These are phyloP conservation scores for Xylaria sp. DNA, from an alignment of 2,329 filamentous ascomycete genomes.

Conservation along the genomic window DNA sequence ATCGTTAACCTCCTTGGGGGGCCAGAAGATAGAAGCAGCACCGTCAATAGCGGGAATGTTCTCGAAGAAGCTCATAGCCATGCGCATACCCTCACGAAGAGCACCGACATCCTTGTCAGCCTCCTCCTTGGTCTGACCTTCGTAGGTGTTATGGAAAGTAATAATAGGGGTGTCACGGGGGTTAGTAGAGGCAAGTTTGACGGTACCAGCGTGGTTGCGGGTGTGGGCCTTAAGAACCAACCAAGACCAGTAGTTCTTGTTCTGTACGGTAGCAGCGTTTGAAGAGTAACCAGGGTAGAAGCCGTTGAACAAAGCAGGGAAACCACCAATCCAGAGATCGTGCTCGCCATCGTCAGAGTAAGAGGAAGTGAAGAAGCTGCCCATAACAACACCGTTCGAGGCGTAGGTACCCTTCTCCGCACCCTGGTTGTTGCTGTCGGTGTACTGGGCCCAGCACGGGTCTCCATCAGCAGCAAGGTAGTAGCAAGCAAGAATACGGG, in stretches of 20 bases:
- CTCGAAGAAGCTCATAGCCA: constrained; percentile 59
- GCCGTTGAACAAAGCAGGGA: constrained; percentile 53
- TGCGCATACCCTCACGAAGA: constrained; percentile 64
- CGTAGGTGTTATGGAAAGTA: constrained; percentile 69
- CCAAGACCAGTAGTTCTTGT: constrained; percentile 57
- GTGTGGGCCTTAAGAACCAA: constrained; percentile 66
- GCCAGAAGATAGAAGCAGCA: constrained; percentile 45
- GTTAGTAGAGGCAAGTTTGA: constrained; percentile 68
- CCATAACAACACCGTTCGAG: constrained; percentile 50
- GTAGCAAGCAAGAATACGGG: constrained; percentile 51
- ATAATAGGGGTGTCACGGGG: constrained; percentile 73
- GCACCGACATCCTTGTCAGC: constrained; percentile 62
- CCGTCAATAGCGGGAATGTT: constrained; percentile 56
- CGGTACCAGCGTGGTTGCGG: constrained; percentile 68
- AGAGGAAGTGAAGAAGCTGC: constrained; percentile 45
- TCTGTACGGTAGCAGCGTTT: constrained; percentile 48
- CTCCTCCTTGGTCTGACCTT: constrained; percentile 56
- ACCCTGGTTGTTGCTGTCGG: constrained; percentile 33
- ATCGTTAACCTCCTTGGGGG: constrained; percentile 35
- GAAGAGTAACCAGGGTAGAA: constrained; percentile 54
- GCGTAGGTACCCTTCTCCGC: constrained; percentile 49
- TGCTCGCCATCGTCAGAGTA: constrained; percentile 45
- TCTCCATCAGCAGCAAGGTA: constrained; percentile 49
- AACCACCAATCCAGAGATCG: constrained; percentile 53
- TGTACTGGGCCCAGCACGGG: constrained; percentile 48